These are phyloP conservation scores for Xylaria sp. DNA, from an alignment of 2,329 filamentous ascomycete genomes.

Conservation along the genomic window DNA sequence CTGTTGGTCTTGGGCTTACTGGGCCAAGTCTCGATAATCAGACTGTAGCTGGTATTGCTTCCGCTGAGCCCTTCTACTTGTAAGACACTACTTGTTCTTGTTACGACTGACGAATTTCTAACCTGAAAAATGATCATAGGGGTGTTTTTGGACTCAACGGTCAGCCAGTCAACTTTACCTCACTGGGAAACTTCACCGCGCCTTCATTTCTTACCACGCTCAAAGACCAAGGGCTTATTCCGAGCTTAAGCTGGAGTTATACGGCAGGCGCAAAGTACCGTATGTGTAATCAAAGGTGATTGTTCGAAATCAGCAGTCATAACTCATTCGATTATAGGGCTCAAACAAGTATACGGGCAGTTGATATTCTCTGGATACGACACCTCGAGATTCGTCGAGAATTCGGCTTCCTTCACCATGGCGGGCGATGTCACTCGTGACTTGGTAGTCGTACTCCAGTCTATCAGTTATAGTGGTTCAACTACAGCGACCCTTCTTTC, in stretches of 20 bases:
- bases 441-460: not conserved
- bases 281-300: not conserved
- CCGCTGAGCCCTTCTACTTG: not conserved
- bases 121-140: not conserved
- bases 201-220: not conserved
- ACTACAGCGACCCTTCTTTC: not conserved
- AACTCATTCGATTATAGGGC: not conserved
- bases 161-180: not conserved
- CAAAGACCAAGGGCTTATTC: not conserved
- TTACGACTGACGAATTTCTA: not conserved
- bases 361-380: not conserved
- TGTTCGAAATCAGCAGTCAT: not conserved
- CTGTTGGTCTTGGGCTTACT: not conserved
- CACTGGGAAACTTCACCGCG: not conserved
- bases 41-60: not conserved
- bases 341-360: not conserved
- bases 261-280: not conserved
- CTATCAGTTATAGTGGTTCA: not conserved
- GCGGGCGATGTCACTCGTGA: not conserved
- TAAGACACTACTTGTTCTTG: not conserved
- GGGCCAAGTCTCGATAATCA: not conserved
- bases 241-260: not conserved
- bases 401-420: not conserved
- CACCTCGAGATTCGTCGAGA: not conserved
- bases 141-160: not conserved